Evolutionary conservation across 2,329 filamentous ascomycete genomes (phyloP).

Genomic region (Penicillium sp.): DNA sequence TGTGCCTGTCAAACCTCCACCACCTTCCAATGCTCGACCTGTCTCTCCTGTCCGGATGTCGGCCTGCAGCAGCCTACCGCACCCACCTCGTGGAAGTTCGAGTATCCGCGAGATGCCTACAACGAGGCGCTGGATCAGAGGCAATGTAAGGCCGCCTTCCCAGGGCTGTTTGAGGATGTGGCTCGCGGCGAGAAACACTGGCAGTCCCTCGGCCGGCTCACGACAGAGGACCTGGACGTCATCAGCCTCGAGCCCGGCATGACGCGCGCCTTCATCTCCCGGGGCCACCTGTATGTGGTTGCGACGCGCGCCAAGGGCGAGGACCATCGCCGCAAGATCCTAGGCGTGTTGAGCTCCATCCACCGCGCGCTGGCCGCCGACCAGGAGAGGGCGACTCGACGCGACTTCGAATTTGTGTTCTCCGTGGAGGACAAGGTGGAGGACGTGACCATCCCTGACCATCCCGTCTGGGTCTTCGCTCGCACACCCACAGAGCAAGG

Average conservation of each 20-base stretch:
- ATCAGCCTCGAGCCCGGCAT: slow-evolving; percentile 33
- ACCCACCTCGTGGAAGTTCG: slow-evolving; percentile 29
- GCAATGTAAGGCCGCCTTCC: slow-evolving; percentile 36
- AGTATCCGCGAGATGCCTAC: slow-evolving; percentile 32
- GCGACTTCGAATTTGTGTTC: slow-evolving; percentile 50
- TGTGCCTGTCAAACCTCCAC: slow-evolving; percentile 40
- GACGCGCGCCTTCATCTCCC: slow-evolving; percentile 35
- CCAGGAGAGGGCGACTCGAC: slow-evolving; percentile 31
- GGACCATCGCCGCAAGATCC: slow-evolving; percentile 39
- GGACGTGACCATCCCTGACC: slow-evolving; percentile 37
- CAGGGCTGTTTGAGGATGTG: slow-evolving; percentile 38
- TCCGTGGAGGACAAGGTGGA: slow-evolving; percentile 44
- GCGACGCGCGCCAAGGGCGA: slow-evolving; percentile 31
- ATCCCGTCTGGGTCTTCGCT: slow-evolving; percentile 47
- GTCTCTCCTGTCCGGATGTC: slow-evolving; percentile 29
- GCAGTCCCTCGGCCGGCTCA: slow-evolving; percentile 26
- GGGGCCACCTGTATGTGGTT: slow-evolving; percentile 35
- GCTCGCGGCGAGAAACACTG: slow-evolving; percentile 32
- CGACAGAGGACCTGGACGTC: slow-evolving; percentile 27
- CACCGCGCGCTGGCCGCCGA: slow-evolving; percentile 48
- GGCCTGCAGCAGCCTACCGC: slow-evolving; percentile 12
- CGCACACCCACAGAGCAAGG: slow-evolving; percentile 40
- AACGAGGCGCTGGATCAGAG: slow-evolving; percentile 28
- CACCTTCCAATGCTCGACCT: slow-evolving; percentile 39
- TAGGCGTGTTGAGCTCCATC: slow-evolving; percentile 48